Base-by-base conservation (phyloP, 306 rosid genomes). In the Rosa rugosa region DNA sequence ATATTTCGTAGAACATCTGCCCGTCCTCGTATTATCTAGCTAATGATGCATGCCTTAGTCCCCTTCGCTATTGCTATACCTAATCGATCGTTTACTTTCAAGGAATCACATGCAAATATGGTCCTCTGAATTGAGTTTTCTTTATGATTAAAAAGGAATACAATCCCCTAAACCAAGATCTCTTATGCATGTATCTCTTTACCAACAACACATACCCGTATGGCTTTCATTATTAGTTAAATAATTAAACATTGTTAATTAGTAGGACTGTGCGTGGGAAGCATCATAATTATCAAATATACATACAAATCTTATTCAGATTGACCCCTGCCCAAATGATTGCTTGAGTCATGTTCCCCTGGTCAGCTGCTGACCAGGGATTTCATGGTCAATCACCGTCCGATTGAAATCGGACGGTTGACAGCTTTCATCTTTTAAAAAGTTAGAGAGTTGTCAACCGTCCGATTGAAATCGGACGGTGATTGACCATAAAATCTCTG, bases 111-210 rank as follows among this genome's bases (percentile, higher is more conserved):
- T 56, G 63, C 14, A n/a, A 9, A 3, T 3, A 56, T n/a, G 31
- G 63, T n/a, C 63, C 31, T 56, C 63, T n/a, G 63, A 23, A 25
- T 60, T 27, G 67, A 31, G n/a, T 63, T 63, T 63, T 31, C 69
- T 31, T 31, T 63, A 11, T 31, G 42, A 13, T 63, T 20, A 10
- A 14, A 27, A 63, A 63, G 68, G 68, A 12, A 27, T 63, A 64
- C 42, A 31, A 63, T 64, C 69, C 14, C 69, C 14, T 2, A 34
- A 12, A 17, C 22, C 44, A 34, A 64, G 20, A 64, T 64, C 69
- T 13, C 69, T 34, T 44, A 64, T 64, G 1, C n/a, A 14, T 14
- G 44, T 34, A 31, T 34, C 22, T 64, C 69, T 64, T 14, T 8
- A 64, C 42, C 69, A 64, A 64, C 42, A 31, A 63, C 69, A 31